These are phyloP conservation scores for Poa pratensis DNA, from an alignment of 176 grass and related monocot genomes.

Conservation along the genomic window DNA sequence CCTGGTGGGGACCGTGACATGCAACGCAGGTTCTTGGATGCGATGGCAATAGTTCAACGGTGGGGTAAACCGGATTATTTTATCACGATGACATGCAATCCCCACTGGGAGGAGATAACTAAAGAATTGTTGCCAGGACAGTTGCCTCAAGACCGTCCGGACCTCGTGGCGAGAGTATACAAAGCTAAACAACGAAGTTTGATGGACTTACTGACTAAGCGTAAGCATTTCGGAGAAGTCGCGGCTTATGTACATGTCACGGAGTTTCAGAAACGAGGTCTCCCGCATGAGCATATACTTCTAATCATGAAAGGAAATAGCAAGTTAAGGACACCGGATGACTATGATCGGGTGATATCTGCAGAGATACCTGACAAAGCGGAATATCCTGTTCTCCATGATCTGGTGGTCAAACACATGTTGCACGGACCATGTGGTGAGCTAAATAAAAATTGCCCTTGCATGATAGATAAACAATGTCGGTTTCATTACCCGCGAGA, in stretches of 20 bases:
- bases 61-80: neutral
- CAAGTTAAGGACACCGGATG: slow-evolving; percentile 33
- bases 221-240: neutral
- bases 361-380: slow-evolving; percentile 32
- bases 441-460: too few relatives aligned
- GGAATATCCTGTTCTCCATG: neutral
- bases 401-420: neutral
- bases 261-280: neutral
- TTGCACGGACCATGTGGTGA: neutral
- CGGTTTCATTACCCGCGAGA: neutral
- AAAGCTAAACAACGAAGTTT: neutral
- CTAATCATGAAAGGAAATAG: neutral
- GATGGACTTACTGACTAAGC: neutral
- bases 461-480: too few relatives aligned
- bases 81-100: neutral
- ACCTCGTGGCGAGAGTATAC: neutral
- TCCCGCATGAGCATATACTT: neutral
- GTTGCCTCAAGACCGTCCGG: neutral
- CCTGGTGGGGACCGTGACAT: neutral
- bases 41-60: neutral
- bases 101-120: neutral
- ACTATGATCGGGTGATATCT: slow-evolving; percentile 19
- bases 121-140: neutral
- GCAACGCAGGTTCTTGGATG: neutral
- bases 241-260: neutral